Percentiles rank a stretch among this genome's conserved stretches.
Conservation (phyloP, 2,329 filamentous ascomycete genomes). For the Colletotrichum limetticola region DNA sequence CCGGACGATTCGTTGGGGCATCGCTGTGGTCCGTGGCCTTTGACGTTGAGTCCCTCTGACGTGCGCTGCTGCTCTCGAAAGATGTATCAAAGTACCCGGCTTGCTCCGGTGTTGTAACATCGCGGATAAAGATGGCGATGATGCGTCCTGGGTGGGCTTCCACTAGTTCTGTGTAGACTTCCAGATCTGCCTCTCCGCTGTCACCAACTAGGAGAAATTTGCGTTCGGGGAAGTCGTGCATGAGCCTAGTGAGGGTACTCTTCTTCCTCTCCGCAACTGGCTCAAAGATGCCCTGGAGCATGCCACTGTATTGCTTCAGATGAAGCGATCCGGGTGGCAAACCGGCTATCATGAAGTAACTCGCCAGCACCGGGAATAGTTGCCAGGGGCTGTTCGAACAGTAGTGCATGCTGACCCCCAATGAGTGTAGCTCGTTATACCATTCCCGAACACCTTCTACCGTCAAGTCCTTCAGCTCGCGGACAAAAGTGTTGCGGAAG, state of each 20-base stretch:
- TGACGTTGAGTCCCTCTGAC: slow-evolving; percentile 41
- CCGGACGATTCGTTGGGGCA: slow-evolving; percentile 41
- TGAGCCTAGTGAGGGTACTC: slow-evolving; percentile 83
- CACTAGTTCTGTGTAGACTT: slow-evolving; percentile 96
- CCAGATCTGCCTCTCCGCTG: slow-evolving; percentile 95
- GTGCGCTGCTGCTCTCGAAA: slow-evolving; percentile 43
- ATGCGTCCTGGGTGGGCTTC: slow-evolving; percentile 85
- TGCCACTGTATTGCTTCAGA: slow-evolving; percentile 94
- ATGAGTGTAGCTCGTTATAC: slow-evolving; percentile 81
- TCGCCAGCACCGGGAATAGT: slow-evolving; percentile 87
- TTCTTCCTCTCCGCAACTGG: slow-evolving; percentile 96
- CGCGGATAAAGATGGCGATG: slow-evolving; percentile 90
- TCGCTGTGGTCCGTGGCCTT: slow-evolving; percentile 34
- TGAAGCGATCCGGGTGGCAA: slow-evolving; percentile 92
- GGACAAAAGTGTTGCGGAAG: slow-evolving; percentile 94
- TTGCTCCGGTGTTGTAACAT: slow-evolving; percentile 85
- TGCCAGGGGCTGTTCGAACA: slow-evolving; percentile 99
- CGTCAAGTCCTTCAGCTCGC: slow-evolving; percentile 82
- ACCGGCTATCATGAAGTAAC: slow-evolving; percentile 83
- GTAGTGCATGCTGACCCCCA: slow-evolving; percentile 93
- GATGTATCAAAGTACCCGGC: slow-evolving; percentile 81
- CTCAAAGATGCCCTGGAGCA: slow-evolving; percentile 98
- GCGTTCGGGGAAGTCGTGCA: slow-evolving; percentile 88
- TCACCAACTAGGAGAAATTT: slow-evolving; percentile 94
- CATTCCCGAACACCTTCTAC: slow-evolving; percentile 90